Percentiles rank a stretch among this genome's conserved stretches.
Conservation (phyloP, 352 stramenopile genomes). For the Globisporangium takayamanum region DNA sequence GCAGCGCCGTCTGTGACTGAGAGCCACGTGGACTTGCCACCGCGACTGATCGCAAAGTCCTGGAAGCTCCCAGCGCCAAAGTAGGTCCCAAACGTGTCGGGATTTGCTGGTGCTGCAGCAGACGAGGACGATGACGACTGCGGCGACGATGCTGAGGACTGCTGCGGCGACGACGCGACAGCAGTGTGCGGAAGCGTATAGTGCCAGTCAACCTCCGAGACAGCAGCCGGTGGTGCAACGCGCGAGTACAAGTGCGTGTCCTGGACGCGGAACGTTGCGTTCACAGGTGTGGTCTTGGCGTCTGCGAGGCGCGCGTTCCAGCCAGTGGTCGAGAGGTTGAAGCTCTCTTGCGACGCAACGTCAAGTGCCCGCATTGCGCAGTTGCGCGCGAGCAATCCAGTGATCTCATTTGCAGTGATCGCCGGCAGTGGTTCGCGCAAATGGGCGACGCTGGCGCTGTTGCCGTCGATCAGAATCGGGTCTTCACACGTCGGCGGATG, state of each 20-base stretch:
- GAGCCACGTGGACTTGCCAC: conserved; percentile 54
- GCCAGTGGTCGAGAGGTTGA: conserved; percentile 15
- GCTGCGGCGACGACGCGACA: not conserved
- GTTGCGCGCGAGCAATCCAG: conserved; percentile 10
- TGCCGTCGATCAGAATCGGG: conserved; percentile 12
- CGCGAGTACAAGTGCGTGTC: conserved; percentile 32
- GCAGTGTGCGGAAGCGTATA: conserved; percentile 16
- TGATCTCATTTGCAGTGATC: conserved; percentile 12
- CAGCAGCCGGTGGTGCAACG: conserved; percentile 37
- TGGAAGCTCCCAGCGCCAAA: conserved; percentile 52
- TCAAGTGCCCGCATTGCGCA: conserved; percentile 16
- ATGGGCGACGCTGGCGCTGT: conserved; percentile 8
- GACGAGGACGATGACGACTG: conserved; percentile 1
- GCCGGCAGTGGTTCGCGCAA: conserved; percentile 48
- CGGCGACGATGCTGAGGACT: conserved; percentile 8
- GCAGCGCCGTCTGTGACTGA: conserved; percentile 55
- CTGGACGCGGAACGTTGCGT: conserved; percentile 47
- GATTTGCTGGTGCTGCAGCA: conserved; percentile 14
- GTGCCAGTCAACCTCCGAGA: conserved; percentile 54
- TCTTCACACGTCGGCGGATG: conserved; percentile 11
- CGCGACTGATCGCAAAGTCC: conserved; percentile 53
- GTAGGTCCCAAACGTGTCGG: conserved; percentile 51
- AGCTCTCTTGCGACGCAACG: conserved; percentile 17
- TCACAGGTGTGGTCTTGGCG: conserved; percentile 22
- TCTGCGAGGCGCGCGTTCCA: conserved; percentile 14